Base-by-base conservation (phyloP, 2,329 filamentous ascomycete species). In the Diaporthe citriasiana region DNA sequence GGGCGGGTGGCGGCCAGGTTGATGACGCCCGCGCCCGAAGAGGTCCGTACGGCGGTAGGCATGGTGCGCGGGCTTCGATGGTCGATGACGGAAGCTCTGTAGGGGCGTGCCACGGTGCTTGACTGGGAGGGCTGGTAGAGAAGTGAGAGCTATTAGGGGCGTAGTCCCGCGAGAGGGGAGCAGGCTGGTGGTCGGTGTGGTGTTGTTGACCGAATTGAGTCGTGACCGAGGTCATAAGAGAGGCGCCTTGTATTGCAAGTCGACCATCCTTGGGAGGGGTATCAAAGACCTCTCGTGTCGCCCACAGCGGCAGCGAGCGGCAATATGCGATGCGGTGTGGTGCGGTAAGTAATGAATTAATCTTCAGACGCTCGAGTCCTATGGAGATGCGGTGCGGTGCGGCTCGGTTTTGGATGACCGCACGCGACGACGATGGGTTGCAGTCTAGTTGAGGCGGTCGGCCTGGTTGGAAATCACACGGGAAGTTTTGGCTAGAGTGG, bases 141-240 rank as follows among this genome's bases (percentile, higher is more conserved):
- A 55, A 33, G 30, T 13, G 71, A 42, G 38, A 33, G 56, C 33
- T 72, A 38, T 51, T 33, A 47, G 42, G 57, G 66, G 47, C 45
- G 35, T 47, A 22, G 57, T 65, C 42, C 5, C 65, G 71, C 66
- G n/a, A 51, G 63, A 50, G 30, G 33, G 33, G 35, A 25, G 71
- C 19, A 51, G 65, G 50, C 30, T 51, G 25, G 65, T 69, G 42
- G 53, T 59, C 65, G 66, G 60, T 65, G 66, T 71, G 65, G 38
- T 65, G 71, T 42, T 35, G 51, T 70, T 47, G 71, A 33, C 71
- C 55, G 56, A 40, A 42, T 73, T 60, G 65, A 66, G 73, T 60
- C 35, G 74, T 71, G 71, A 71, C 71, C 56, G 71, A 71, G 66
- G 74, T 75, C 74, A 75, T 75, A 45, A 30, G 66, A 55, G 56